Conservation (phyloP, 805 yeast genomes). For the Jamesozyma rosinii region DNA sequence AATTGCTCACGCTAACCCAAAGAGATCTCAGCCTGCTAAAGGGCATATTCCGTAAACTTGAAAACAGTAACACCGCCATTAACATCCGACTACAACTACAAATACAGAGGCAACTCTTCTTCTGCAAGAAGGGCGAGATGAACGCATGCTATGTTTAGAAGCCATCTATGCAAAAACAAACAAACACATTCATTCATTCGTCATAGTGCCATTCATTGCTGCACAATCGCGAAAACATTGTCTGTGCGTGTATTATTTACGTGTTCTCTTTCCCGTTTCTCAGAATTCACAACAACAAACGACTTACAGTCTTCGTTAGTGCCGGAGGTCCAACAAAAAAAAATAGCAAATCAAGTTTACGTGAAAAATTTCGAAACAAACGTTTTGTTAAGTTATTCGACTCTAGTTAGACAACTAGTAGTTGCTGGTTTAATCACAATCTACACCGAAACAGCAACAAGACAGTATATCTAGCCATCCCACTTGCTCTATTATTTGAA, state of each 20-base stretch:
- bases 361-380: too few relatives aligned
- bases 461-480: too few relatives aligned
- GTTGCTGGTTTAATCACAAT: too few relatives aligned
- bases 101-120: slow-evolving; percentile 46
- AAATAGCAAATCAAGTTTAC: too few relatives aligned
- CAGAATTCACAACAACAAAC: not conserved
- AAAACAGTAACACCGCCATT: not conserved
- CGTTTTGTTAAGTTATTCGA: too few relatives aligned
- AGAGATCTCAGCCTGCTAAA: slow-evolving; percentile 24
- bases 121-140: slow-evolving; percentile 54
- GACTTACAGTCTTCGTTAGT: too few relatives aligned
- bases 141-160: slow-evolving; percentile 30
- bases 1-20: slow-evolving; percentile 15
- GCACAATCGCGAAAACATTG: too few relatives aligned
- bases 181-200: too few relatives aligned
- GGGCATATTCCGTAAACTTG: not conserved
- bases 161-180: too few relatives aligned
- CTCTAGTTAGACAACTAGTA: too few relatives aligned
- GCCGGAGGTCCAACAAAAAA: too few relatives aligned
- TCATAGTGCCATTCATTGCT: too few relatives aligned
- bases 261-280: not conserved
- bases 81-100: not conserved
- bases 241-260: not conserved
- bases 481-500: not conserved
- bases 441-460: not conserved